Base-by-base conservation (phyloP, 371 early-diverging fungal species). In the Neoconidiobolus thromboides region DNA sequence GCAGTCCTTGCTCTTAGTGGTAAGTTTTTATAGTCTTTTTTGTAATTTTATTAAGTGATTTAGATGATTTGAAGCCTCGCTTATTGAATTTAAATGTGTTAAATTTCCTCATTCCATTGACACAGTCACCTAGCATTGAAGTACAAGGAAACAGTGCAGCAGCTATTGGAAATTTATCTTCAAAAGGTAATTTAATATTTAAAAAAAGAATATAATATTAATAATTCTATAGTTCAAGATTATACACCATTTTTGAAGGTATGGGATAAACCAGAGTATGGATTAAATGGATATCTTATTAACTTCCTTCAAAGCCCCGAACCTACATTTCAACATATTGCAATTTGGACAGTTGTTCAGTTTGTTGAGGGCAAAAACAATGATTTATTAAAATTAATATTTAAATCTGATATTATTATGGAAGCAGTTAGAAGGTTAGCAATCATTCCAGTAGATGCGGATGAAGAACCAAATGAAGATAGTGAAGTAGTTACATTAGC, bases 301-400 rank as follows among this genome's bases (percentile, higher is more conserved):
- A 71, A 73, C 43, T 91, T 89, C 68, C 66, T 89, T 40, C 80
- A 82, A 55, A 73, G 74, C 38, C 73, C 74, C 49, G 88, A 85
- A 58, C 68, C 78, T 59, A 81, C 85, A 14, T 85, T 86, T 64
- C 84, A 85, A 62, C 88, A 87, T 62, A 85, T 91, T 65, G 87
- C 86, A 3, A 77, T 91, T n/a, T 91, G 91, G 91, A 89, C 90
- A 10, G 77, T 91, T 61, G 81, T 87, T 41, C 87, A 88, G 69
- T 83, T 88, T 64, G 65, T 86, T 60, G 87, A 88, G 60, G 80
- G 79, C 6, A 71, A 67, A 55, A 76, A 55, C 42, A 3, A 55
- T 6, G 55, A 55, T 3, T 40, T 55, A 3, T 9, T 55, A 12
- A 55, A 41, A 12, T 55, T 42, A 4, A 55, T 55, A 15, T 55